A percentile compares a stretch with the other conserved stretches of the same genome.
phyloP scores from a whole-genome alignment of 225 moss, liverwort and hornwort species.

The Marchantia paleacea region DNA sequence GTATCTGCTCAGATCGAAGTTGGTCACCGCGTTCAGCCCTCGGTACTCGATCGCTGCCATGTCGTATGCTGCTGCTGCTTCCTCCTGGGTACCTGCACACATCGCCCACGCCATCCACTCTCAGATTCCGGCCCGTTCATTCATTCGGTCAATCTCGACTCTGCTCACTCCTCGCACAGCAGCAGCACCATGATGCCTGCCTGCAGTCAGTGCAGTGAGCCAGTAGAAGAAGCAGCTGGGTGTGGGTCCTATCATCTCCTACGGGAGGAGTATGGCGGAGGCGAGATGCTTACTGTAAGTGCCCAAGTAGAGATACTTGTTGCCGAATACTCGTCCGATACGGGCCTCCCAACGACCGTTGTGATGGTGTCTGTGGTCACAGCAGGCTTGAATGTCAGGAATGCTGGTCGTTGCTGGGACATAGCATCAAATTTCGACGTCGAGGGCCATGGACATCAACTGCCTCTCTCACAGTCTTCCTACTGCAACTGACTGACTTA shows the following conservation, averaged over 20 bases:
- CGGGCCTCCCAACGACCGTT: conserved; percentile 85
- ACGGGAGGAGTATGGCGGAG: too few relatives aligned
- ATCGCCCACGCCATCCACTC: background rate
- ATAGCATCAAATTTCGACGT: background rate
- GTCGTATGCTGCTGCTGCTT: conserved; percentile 60
- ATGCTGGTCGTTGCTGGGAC: too few relatives aligned
- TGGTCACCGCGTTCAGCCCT: conserved; percentile 57
- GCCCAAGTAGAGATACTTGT: conserved; percentile 82
- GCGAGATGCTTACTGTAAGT: conserved; percentile 40
- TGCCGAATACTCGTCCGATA: conserved; percentile 80
- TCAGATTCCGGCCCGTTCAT: background rate
- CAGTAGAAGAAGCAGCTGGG: background rate
- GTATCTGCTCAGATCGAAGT: conserved; percentile 73
- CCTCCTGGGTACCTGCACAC: conserved; percentile 58
- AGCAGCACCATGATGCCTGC: background rate
- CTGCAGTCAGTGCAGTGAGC: background rate
- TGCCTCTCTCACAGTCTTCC: too few relatives aligned
- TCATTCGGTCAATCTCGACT: too few relatives aligned
- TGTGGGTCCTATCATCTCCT: background rate
- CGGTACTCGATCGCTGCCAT: conserved; percentile 75
- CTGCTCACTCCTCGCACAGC: background rate
- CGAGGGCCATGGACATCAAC: too few relatives aligned
- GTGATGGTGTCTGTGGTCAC: conserved; percentile 49
- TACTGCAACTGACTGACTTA: too few relatives aligned
- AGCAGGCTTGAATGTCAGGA: background rate